phyloP scores from a whole-genome alignment of 108 stramenopile genomes.

The Pseudonitzschia delicatissima region DNA sequence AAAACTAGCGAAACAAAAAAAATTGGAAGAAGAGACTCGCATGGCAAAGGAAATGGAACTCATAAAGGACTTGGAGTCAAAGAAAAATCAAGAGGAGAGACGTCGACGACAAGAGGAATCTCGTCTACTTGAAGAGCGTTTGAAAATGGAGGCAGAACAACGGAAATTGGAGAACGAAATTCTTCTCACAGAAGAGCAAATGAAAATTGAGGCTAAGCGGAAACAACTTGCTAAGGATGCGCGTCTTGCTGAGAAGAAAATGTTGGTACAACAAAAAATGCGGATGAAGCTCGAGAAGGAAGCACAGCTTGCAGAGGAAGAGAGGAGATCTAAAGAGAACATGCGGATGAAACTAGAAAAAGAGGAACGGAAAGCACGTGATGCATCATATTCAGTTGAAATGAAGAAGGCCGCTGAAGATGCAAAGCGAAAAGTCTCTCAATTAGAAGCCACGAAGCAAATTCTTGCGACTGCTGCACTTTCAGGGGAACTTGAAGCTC shows the following conservation, averaged over 20 bases:
- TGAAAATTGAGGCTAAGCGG: neutral
- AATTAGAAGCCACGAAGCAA: neutral
- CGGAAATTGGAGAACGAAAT: neutral
- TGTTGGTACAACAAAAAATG: neutral
- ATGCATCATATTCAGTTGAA: neutral
- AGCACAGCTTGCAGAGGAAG: neutral
- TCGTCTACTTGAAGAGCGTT: neutral
- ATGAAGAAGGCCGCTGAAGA: neutral
- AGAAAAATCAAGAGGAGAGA: neutral
- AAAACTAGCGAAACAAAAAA: neutral
- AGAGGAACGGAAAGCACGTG: neutral
- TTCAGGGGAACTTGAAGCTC: neutral
- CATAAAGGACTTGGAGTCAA: neutral
- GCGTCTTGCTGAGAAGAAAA: neutral
- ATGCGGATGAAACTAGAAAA: neutral
- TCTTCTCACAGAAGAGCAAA: neutral
- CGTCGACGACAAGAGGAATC: neutral
- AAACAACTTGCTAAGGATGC: neutral
- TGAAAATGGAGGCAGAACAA: neutral
- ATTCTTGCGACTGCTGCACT: neutral
- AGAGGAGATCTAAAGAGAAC: neutral
- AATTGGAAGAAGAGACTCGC: neutral
- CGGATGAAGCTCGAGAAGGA: constrained; percentile 3
- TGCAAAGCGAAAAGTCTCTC: neutral
- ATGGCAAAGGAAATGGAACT: neutral